Conservation (phyloP, 495 filamentous ascomycete species). For the Penicillium daleae region DNA sequence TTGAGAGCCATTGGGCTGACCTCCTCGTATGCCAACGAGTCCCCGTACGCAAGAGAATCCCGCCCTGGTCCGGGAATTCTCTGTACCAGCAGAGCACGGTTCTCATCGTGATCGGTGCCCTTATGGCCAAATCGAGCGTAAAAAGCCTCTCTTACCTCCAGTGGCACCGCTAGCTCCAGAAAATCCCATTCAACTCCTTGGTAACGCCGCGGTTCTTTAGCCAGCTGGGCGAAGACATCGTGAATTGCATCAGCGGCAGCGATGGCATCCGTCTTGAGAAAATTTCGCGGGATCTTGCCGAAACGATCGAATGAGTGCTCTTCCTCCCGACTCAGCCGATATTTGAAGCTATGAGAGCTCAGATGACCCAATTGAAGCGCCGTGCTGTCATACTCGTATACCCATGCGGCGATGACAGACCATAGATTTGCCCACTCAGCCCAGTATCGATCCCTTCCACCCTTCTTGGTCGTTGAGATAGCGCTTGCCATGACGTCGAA, state of each 20-base stretch:
- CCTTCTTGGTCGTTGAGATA: not conserved
- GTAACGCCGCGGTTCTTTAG: not conserved
- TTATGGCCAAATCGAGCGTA: not conserved
- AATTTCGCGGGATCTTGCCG: not conserved
- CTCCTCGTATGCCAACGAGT: not conserved
- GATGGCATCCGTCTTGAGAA: not conserved
- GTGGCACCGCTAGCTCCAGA: not conserved
- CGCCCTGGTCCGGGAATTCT: not conserved
- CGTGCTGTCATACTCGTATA: conserved; percentile 8
- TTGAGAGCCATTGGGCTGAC: conserved; percentile 5
- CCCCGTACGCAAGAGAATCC: not conserved
- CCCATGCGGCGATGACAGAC: conserved; percentile 5
- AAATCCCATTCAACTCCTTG: not conserved
- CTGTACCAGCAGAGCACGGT: not conserved
- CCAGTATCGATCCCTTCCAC: conserved; percentile 7
- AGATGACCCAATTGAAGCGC: not conserved
- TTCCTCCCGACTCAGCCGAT: not conserved
- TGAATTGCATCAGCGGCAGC: not conserved
- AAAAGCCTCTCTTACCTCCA: not conserved
- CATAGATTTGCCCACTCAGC: conserved; percentile 3
- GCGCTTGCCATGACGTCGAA: not conserved
- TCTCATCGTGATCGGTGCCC: not conserved
- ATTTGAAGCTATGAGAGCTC: not conserved
- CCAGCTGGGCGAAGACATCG: not conserved
- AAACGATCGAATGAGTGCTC: not conserved